These are phyloP conservation scores for Rhododendron molle DNA, from an alignment of 148 eudicot genomes.

Conservation along the genomic window DNA sequence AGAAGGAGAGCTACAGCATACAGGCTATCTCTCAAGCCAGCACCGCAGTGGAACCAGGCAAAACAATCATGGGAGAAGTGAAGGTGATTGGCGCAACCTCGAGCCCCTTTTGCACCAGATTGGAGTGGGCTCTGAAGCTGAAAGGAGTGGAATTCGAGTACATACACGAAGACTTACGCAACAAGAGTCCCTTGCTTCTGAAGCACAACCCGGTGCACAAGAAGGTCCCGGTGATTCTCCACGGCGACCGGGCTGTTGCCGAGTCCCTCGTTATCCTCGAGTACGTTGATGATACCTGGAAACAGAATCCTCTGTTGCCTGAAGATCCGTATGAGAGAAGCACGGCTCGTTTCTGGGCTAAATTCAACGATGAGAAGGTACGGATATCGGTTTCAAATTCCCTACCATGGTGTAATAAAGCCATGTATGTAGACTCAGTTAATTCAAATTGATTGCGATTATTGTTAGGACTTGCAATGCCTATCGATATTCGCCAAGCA, in stretches of 20 bases:
- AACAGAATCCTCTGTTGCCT: constrained; percentile 19
- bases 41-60: neutral
- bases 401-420: too few relatives aligned
- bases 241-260: constrained; percentile 2
- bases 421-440: too few relatives aligned
- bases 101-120: constrained; percentile 12
- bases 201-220: constrained; percentile 19
- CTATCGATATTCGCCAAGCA: too few relatives aligned
- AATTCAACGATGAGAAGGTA: constrained; percentile 25
- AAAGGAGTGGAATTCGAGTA: constrained; percentile 22
- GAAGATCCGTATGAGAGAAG: constrained; percentile 24
- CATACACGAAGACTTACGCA: constrained; percentile 17
- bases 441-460: too few relatives aligned
- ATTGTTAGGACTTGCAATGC: too few relatives aligned
- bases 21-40: neutral
- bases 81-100: constrained; percentile 12
- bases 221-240: constrained; percentile 24
- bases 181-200: constrained; percentile 21
- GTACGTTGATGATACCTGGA: constrained; percentile 26
- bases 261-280: constrained; percentile 22
- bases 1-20: neutral
- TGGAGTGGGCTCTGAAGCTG: constrained; percentile 23
- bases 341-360: constrained; percentile 34
- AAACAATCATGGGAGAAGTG: constrained; percentile 9
- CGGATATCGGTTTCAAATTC: too few relatives aligned